Base-by-base conservation (phyloP, 2,329 filamentous ascomycete genomes). In the Ophiocordyceps camponoti-leonardi region DNA sequence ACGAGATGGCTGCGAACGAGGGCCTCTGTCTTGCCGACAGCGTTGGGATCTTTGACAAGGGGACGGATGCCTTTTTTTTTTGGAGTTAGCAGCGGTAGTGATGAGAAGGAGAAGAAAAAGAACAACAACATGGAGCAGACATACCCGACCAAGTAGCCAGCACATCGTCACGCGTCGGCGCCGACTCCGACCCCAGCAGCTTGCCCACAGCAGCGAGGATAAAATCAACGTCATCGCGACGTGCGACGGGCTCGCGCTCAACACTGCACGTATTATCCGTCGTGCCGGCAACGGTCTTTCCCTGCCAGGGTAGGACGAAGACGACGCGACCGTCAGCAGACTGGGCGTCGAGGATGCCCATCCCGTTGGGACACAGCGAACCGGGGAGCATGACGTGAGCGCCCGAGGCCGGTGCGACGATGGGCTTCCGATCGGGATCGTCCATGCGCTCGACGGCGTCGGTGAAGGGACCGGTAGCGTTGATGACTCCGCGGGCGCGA, bases 221-320 rank as follows among this genome's bases (percentile, higher is more conserved):
- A 75, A 85, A 90, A 55, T 83, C 75, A 55, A 90, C 86, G 52
- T 88, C 84, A 50, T 83, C 69, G 58, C 86, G 79, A 44, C 79
- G 78, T 6, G 85, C 81, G 26, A 86, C 65, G 3, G 85, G 85
- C 54, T 86, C 75, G 45, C 69, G 67, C 48, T 75, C 73, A 51
- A 92, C 78, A 18, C 71, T 65, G 46, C 81, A 83, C 3, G 83
- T 78, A 47, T 79, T 79, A 55, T 92, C 84, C 3, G 84, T 92
- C 14, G 84, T 90, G 52, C 84, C 84, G 44, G 85, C 84, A 49
- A 92, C 84, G 7, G 85, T 90, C 67, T 85, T 85, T 45, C 84
- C 84, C 62, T 90, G 81, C 84, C 84, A 92, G 8, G 84, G 84
- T 45, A 92, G 69, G 61, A 92, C 86, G 69, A 92, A 92, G 54